Base-by-base conservation (phyloP, 106 monocot species). In the Agapanthus africanus region DNA sequence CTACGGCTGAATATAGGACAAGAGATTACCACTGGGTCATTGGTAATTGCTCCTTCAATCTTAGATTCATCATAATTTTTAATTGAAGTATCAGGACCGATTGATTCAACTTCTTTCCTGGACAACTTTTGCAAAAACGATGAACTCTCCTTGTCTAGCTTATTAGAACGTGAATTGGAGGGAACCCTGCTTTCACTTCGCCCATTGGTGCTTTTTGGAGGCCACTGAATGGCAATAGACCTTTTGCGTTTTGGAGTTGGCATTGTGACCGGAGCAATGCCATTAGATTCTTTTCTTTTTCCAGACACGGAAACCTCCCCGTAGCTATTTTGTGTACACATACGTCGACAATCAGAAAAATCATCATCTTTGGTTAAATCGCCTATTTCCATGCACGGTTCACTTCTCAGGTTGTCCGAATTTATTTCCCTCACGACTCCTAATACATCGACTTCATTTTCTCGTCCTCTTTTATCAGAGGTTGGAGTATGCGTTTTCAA, bases 391-490 rank as follows among this genome's bases (percentile, higher is more conserved):
- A 73, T 63, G 32, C 27, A 32, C 54, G 65, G 75, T 6, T 34
- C 42, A 67, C 57, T 66, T 73, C 78, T 77, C 51, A 72, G 14
- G 37, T 68, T 86, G 56, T 88, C 82, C 51, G 83, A 66, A 73
- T 89, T 90, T 71, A 97, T 89, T 65, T 97, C 92, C 59, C 92
- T 80, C 10, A 90, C 82, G 76, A 92, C 72, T 67, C 88, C 87
- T 41, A 95, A 63, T 23, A 95, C 73, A 83, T 95, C 91, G 79
- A 87, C 39, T 26, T 95, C 88, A 47, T 74, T 76, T 66, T 87
- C 87, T 61, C 35, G 46, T 15, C 64, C 74, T 62, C 72, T 72
- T 26, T 39, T 28, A 36, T 76, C 77, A 65, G 69, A 68, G 51
- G 47, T 23, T 50, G 40, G 47, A 50, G 63, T 67, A 26, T 75